These are phyloP conservation scores for Komagataella ulmi DNA, from an alignment of 805 yeast species.

Conservation along the genomic window DNA sequence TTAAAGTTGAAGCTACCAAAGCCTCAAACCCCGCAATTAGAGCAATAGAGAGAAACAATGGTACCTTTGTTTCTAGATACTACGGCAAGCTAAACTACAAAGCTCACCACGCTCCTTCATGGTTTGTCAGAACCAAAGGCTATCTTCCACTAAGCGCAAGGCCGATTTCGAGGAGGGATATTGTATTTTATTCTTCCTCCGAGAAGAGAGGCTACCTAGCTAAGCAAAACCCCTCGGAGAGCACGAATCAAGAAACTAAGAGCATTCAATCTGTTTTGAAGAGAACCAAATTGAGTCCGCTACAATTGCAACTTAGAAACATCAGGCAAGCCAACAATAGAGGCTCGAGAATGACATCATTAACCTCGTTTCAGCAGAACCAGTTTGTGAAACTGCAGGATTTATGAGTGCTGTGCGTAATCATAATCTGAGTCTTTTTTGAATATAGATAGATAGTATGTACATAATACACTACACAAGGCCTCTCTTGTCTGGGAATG, in stretches of 20 bases:
- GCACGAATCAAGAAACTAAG: not conserved
- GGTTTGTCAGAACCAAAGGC: slow-evolving; percentile 57
- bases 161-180: slow-evolving; percentile 74
- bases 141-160: slow-evolving; percentile 75
- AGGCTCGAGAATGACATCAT: not conserved
- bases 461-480: not conserved
- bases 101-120: slow-evolving; percentile 67
- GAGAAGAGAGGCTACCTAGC: slow-evolving; percentile 66
- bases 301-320: not conserved
- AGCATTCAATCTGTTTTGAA: not conserved
- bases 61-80: slow-evolving; percentile 62
- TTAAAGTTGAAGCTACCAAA: slow-evolving; percentile 69
- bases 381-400: not conserved
- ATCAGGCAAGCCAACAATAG: not conserved
- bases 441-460: not conserved
- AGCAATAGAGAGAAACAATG: slow-evolving; percentile 61
- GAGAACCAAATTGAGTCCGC: not conserved
- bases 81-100: slow-evolving; percentile 53
- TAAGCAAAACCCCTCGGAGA: slow-evolving; percentile 9
- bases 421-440: too few species aligned
- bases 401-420: not conserved
- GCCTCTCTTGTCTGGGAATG: too few species aligned
- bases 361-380: not conserved
- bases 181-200: slow-evolving; percentile 61
- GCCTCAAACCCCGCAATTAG: slow-evolving; percentile 68